Conservation (phyloP, 2,329 filamentous ascomycete genomes). For the Alternaria triticimaculans region DNA sequence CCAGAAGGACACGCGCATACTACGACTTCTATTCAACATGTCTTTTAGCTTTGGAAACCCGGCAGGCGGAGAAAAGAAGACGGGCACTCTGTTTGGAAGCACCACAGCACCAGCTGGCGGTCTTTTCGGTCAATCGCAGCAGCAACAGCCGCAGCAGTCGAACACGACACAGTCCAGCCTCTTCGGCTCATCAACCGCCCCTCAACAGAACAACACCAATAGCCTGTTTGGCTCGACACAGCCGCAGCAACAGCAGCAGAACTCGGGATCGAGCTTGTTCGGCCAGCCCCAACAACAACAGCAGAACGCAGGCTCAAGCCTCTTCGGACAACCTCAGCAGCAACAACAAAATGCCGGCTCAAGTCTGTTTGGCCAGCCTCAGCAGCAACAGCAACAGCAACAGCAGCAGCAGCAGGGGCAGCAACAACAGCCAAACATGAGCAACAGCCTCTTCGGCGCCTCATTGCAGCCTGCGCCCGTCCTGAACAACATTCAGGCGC, state of each 20-base stretch:
- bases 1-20: not conserved
- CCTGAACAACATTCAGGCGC: slow-evolving; percentile 36
- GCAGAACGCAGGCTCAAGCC: slow-evolving; percentile 48
- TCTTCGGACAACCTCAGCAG: slow-evolving; percentile 50
- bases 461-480: slow-evolving; percentile 40
- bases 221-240: slow-evolving; percentile 25
- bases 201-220: slow-evolving; percentile 34
- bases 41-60: slow-evolving; percentile 40
- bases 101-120: slow-evolving; percentile 47
- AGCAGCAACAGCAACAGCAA: slow-evolving; percentile 47
- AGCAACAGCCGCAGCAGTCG: slow-evolving; percentile 18
- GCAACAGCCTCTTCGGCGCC: slow-evolving; percentile 50
- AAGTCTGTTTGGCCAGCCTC: slow-evolving; percentile 47
- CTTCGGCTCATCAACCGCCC: slow-evolving; percentile 26
- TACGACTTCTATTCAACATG: slow-evolving; percentile 24
- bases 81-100: slow-evolving; percentile 47
- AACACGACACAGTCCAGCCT: slow-evolving; percentile 22
- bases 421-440: slow-evolving; percentile 49
- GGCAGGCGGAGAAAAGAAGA: slow-evolving; percentile 41
- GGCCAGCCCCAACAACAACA: slow-evolving; percentile 29
- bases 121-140: slow-evolving; percentile 49
- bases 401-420: slow-evolving; percentile 34
- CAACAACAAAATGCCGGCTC: slow-evolving; percentile 48
- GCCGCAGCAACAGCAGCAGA: slow-evolving; percentile 16
- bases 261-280: slow-evolving; percentile 28